Evolutionary conservation across 345 rosid genomes (phyloP), one percentile per base, ranked within the genome.

Genomic region (Citrus unshiu): DNA sequence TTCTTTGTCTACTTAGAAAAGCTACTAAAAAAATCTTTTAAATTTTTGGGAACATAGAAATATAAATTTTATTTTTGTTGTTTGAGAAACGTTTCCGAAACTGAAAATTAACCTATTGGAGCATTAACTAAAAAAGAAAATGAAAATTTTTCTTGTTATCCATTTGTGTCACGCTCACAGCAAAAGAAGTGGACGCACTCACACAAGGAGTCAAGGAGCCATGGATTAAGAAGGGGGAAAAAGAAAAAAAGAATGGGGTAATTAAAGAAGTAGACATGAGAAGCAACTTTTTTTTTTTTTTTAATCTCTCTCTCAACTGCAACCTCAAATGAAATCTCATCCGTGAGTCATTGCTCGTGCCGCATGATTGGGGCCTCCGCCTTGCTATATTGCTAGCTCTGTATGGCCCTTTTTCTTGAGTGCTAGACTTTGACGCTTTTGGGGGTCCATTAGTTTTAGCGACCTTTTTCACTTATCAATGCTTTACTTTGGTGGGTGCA

Each of bases 281-380:
- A 80, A 29, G 73, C 37, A 81, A 78, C 54, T 1, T 2, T 8
- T 8, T 39, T 39, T 8, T 39, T 2, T 39, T 39, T 8, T 39
- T 39, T 8, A 1, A 8, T 39, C 1, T 39, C 7, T 8, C 51
- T 46, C 13, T 12, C 18, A 12, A 3, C 51, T 43, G 49, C 16
- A 12, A 43, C 12, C 49, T 43, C 49, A 40, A 40, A 40, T 65
- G 9, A 64, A 51, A 51, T 51, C 57, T 16, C 57, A 51, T 14
- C 32, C 49, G 74, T n/a, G 61, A 74, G 40, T 63, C 40, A 68
- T 81, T 73, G 69, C 76, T 69, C 43, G 68, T 73, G 58, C 77
- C 79, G 70, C 85, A 54, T 79, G 84, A 34, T 8, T 65, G 83
- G 84, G 80, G 66, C 83, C 82, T 60, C 83, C 59, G 18, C 32